Conservation (phyloP, 228 moss, liverwort and hornwort species). For the Sphagnum magellanicum region DNA sequence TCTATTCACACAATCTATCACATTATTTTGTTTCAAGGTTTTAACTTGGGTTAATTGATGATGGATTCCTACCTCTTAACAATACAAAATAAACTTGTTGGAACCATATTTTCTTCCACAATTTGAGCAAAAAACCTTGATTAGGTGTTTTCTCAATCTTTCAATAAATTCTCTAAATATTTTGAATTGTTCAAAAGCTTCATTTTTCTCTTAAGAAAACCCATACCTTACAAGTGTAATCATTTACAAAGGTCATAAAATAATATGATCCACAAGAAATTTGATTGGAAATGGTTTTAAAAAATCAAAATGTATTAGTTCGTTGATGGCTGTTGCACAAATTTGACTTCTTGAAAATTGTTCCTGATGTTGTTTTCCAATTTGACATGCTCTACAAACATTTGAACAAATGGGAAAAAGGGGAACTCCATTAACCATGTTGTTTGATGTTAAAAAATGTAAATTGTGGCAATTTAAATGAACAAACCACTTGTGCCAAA, state of each 20-base stretch:
- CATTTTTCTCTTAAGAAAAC: background rate
- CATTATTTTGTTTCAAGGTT: conserved; percentile 5
- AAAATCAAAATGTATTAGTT: too few species aligned
- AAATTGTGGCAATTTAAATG: too few species aligned
- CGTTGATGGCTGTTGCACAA: too few species aligned
- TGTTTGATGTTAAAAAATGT: too few species aligned
- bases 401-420: too few species aligned
- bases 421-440: too few species aligned
- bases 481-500: too few species aligned
- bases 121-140: conserved; percentile 1
- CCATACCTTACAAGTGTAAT: conserved; percentile 7
- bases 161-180: background rate
- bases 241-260: background rate
- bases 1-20: conserved; percentile 3
- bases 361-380: too few species aligned
- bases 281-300: too few species aligned
- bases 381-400: too few species aligned
- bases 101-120: background rate
- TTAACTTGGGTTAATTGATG: background rate
- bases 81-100: background rate
- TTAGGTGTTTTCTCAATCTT: background rate
- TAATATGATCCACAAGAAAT: too few species aligned
- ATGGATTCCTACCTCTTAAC: background rate
- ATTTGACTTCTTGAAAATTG: too few species aligned
- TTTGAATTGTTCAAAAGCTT: background rate